Base-by-base conservation (phyloP, 306 rosid species). In the Cajanus cajan region DNA sequence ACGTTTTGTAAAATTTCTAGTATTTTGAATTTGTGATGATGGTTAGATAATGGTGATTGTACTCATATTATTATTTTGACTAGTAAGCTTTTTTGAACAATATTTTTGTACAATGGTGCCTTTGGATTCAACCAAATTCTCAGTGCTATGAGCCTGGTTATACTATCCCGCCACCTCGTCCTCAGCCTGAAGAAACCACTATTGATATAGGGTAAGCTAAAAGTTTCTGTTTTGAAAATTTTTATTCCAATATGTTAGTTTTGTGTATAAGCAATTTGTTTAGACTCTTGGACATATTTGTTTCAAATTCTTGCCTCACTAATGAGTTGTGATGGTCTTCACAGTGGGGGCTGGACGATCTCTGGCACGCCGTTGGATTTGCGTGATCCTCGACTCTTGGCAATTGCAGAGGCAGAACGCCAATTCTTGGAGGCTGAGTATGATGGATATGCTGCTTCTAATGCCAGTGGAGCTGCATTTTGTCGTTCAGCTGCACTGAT, bases 291-390 rank as follows among this genome's bases (percentile, higher is more conserved):
- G 51, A 41, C 59, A 25, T 54, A 52, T 31, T 43, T 54, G 69
- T 79, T 16, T 80, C 71, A 57, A 78, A 52, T 16, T 33, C 57
- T 59, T 55, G 47, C 69, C 52, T 82, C 43, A 80, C 22, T 67
- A 37, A 62, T 44, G 55, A n/a, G n/a, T 44, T 62, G 4, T 71
- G 65, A 54, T 61, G 5, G 40, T 76, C 81, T 76, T 74, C 81
- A 33, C 86, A 91, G 96, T 51, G 93, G 97, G 67, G 97, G 97
- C 68, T 93, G 98, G 98, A 89, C 98, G 41, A 86, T 93, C 66
- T 89, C 98, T 74, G 97, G 97, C 71, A 82, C 93, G 21, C 98
- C 98, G 33, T 85, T 93, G 90, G 93, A 89, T 76, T 84, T 93
- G 86, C 90, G 84, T 3, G 96, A 93, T 85, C 97, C 98, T 58